A percentile compares a stretch with the other conserved stretches of the same genome.
Evolutionary conservation across 176 grass and related monocot genomes (phyloP).

Genomic region (Raddia distichophylla): DNA sequence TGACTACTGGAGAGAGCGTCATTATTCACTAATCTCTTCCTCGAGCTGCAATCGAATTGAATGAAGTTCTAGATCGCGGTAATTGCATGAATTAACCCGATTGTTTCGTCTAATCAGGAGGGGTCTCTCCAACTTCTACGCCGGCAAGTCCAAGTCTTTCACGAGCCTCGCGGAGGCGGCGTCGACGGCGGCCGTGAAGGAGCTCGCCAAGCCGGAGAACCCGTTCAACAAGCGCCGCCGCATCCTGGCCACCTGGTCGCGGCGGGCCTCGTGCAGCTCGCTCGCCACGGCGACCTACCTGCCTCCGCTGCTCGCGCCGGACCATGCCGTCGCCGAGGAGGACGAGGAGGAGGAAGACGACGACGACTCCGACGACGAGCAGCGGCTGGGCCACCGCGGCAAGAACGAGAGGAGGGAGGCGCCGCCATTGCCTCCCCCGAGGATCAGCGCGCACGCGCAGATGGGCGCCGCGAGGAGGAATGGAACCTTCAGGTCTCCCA

Average conservation of each 20-base stretch:
- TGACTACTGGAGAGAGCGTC: background rate
- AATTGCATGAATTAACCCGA: background rate
- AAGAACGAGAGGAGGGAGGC: slow-evolving; percentile 41
- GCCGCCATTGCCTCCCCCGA: slow-evolving; percentile 50
- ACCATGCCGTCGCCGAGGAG: slow-evolving; percentile 54
- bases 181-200: slow-evolving; percentile 43
- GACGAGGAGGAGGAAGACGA: slow-evolving; percentile 53
- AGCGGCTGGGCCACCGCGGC: slow-evolving; percentile 29
- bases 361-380: slow-evolving; percentile 32
- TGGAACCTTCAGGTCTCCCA: slow-evolving; percentile 52
- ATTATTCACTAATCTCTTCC: background rate
- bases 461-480: slow-evolving; percentile 31
- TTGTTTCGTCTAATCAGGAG: slow-evolving; percentile 34
- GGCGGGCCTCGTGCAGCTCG: slow-evolving; percentile 69
- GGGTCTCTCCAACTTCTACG: slow-evolving; percentile 84
- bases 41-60: background rate
- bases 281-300: slow-evolving; percentile 56
- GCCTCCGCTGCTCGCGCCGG: slow-evolving; percentile 50
- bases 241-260: slow-evolving; percentile 57
- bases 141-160: slow-evolving; percentile 85
- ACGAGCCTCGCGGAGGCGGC: slow-evolving; percentile 65
- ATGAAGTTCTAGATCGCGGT: too few relatives aligned
- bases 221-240: slow-evolving; percentile 90
- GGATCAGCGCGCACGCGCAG: slow-evolving; percentile 15
- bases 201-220: slow-evolving; percentile 81